Base-by-base conservation (phyloP, 768 basidiomycete genomes). In the Tulasnella sp. region DNA sequence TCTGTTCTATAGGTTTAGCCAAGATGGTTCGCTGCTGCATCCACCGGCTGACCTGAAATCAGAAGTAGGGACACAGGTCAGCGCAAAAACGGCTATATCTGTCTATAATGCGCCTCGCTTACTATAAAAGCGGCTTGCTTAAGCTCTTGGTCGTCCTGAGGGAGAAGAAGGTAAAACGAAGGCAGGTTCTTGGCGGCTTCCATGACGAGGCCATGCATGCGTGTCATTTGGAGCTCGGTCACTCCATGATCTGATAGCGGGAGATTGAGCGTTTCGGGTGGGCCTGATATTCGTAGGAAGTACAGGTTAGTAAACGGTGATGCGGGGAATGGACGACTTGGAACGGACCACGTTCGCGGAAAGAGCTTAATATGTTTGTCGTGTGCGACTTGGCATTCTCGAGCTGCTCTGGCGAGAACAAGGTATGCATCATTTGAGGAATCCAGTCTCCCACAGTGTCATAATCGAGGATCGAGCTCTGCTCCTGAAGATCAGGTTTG, bases 91-190 rank as follows among this genome's bases (percentile, higher is more conserved):
- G 38, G 43, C n/a, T n/a, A n/a, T n/a, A n/a, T n/a, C n/a, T 17
- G 8, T 3, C 8, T 5, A 4, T 38, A 9, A 53, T 26, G 17
- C 21, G 0, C 15, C 13, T n/a, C n/a, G 32, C 56, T 19, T 26
- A 58, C 56, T 17, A 27, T 38, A 4, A 32, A 27, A 21, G 34
- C 47, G 19, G 41, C 56, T 24, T 47, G 24, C 17, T 58, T 58
- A 26, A 58, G 43, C 47, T 45, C 56, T 5, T 43, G 15, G 30
- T 45, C 44, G 23, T 58, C 56, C 21, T 58, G 24, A 3, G 56
- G 56, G 48, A 26, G 23, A 9, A 58, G 27, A 13, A 47, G 0
- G 19, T 23, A 24, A 13, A 58, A 58, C n/a, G 44, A 17, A 34
- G 41, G 23, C 23, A 58, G 26, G 27, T 19, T 44, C 21, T 58